Base-by-base conservation (phyloP, 371 early-diverging fungal species). In the Syncephalastrum contaminatum region DNA sequence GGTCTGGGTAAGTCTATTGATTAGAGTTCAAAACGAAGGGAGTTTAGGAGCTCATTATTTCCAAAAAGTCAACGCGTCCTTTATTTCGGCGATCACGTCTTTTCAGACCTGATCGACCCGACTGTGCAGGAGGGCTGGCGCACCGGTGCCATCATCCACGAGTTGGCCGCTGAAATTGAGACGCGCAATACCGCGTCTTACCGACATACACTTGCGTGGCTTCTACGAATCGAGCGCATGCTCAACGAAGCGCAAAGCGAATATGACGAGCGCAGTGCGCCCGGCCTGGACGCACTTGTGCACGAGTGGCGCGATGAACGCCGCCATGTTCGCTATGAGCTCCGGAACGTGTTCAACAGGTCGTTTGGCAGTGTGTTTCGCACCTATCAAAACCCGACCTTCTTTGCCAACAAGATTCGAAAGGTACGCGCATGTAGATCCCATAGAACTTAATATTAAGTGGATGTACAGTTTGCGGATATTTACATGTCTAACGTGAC, bases 1-100 rank as follows among this genome's bases (percentile, higher is more conserved):
- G 53, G 59, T 45, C 40, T 48, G 55, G 57, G 54, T 57, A 58
- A 53, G 22, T 21, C 7, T 12, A 44, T 44, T 6, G 7, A 44
- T 13, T 44, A 20, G 13, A 44, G 14, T 21, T 39, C 19, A 39
- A 18, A 52, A 40, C 25, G 2, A 25, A n/a, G 53, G 44, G 25
- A 44, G 22, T 39, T 42, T 14, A 52, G 19, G 5, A 20, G 42
- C 22, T 15, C 50, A 24, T 50, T 36, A 16, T 15, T 24, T 8
- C 5, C 19, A 39, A 43, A 36, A 41, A 74, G 86, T 15, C 80
- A 81, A 58, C 81, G 69, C 54, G 85, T 86, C 6, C 62, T 88
- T 25, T 88, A 88, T 59, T 75, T 88, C 64, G 88, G 88, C 43
- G 88, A 88, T 58, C 85, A 86, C 59, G 65, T 86, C 3, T 88